Evolutionary conservation across 2,329 filamentous ascomycete species (phyloP).

Genomic region (Atkinsonella hypoxylon): DNA sequence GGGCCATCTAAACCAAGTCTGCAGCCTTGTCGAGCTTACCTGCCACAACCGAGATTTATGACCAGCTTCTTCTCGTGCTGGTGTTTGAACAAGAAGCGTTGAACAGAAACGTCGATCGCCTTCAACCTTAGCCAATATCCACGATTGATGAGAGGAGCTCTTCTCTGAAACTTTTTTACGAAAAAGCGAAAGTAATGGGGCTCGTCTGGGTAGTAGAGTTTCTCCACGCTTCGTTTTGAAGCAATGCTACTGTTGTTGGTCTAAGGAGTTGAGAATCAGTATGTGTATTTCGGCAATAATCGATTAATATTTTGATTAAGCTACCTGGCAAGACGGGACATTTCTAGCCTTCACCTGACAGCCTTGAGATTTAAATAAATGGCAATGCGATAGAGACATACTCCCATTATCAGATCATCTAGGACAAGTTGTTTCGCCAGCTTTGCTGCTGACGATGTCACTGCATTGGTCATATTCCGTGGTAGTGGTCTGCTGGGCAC

Average conservation of each 20-base stretch:
- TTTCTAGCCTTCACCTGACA: background rate
- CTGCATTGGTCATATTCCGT: background rate
- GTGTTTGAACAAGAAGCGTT: slow-evolving; percentile 52
- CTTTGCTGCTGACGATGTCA: background rate
- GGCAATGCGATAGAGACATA: slow-evolving; percentile 20
- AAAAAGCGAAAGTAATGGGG: slow-evolving; percentile 82
- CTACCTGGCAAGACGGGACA: too few species aligned
- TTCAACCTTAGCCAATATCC: slow-evolving; percentile 81
- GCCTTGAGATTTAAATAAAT: background rate
- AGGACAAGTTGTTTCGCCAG: slow-evolving; percentile 16
- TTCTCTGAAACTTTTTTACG: slow-evolving; percentile 68
- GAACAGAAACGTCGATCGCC: slow-evolving; percentile 64
- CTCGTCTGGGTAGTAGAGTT: slow-evolving; percentile 65
- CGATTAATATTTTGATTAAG: background rate
- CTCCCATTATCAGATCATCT: slow-evolving; percentile 45
- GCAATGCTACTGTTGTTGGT: slow-evolving; percentile 90
- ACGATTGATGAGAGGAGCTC: slow-evolving; percentile 81
- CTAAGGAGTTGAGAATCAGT: slow-evolving; percentile 22
- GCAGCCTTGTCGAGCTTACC: slow-evolving; percentile 34
- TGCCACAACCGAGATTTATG: slow-evolving; percentile 80
- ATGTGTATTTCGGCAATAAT: background rate
- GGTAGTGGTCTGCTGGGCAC: background rate
- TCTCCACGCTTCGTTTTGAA: slow-evolving; percentile 87
- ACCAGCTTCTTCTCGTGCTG: slow-evolving; percentile 54
- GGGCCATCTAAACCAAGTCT: too few species aligned